Percentiles rank a stretch among this genome's conserved stretches.
Conservation (phyloP, 495 filamentous ascomycete genomes). For the Oidiodendron maius region DNA sequence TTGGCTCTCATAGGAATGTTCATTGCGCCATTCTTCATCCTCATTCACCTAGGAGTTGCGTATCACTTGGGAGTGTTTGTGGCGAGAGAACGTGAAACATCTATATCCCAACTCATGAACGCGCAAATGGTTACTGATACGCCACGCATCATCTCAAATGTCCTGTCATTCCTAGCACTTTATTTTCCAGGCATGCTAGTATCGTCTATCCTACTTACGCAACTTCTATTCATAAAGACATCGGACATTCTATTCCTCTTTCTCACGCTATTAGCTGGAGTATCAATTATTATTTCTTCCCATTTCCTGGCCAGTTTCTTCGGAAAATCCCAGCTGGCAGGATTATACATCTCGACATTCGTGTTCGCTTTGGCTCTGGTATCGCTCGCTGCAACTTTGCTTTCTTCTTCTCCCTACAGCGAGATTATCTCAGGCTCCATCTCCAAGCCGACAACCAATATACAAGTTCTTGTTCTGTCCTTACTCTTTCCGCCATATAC, state of each 20-base stretch:
- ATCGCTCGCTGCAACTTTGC: slow-evolving; percentile 14
- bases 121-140: slow-evolving; percentile 18
- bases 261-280: slow-evolving; percentile 32
- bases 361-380: slow-evolving; percentile 38
- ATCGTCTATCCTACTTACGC: slow-evolving; percentile 29
- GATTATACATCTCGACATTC: slow-evolving; percentile 34
- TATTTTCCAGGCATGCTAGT: slow-evolving; percentile 40
- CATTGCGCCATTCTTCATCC: slow-evolving; percentile 15
- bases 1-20: slow-evolving; percentile 8
- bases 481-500: slow-evolving; percentile 15
- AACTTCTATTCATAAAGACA: slow-evolving; percentile 31
- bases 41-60: slow-evolving; percentile 18
- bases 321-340: slow-evolving; percentile 39
- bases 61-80: slow-evolving; percentile 18
- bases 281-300: slow-evolving; percentile 34
- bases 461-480: slow-evolving; percentile 8
- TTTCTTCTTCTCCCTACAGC: no score
- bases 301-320: slow-evolving; percentile 38
- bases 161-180: slow-evolving; percentile 34
- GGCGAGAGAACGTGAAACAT: slow-evolving; percentile 16
- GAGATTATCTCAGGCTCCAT: no score
- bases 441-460: no score
- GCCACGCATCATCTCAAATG: slow-evolving; percentile 14
- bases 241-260: slow-evolving; percentile 32
- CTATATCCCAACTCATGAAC: slow-evolving; percentile 17